A percentile compares a stretch with the other conserved stretches of the same genome.
phyloP scores from a whole-genome alignment of 805 yeast species.

The Zygoascus biomembranicola region DNA sequence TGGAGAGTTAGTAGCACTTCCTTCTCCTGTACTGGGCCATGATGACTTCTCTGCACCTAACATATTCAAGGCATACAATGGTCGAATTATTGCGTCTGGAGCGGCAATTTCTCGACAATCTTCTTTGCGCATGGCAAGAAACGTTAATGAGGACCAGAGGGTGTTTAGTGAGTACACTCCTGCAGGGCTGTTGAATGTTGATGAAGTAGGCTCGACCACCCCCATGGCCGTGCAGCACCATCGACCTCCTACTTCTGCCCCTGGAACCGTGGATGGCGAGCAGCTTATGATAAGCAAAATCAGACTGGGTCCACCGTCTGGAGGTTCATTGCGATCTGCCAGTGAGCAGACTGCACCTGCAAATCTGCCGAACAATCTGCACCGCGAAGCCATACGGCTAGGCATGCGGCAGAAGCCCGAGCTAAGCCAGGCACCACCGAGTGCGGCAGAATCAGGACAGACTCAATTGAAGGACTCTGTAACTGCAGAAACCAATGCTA shows the following conservation, averaged over 20 bases:
- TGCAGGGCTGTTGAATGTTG: neutral
- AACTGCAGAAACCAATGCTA: neutral
- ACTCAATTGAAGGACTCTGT: neutral
- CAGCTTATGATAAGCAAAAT: neutral
- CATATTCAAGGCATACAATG: slow-evolving; percentile 10
- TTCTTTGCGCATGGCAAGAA: slow-evolving; percentile 8
- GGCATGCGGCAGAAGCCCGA: neutral
- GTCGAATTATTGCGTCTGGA: slow-evolving; percentile 10
- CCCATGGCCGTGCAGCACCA: neutral
- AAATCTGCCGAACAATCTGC: neutral
- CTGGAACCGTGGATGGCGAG: neutral
- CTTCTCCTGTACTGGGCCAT: slow-evolving; percentile 11
- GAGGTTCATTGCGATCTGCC: neutral
- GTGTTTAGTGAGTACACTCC: slow-evolving; percentile 11
- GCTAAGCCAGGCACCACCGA: neutral
- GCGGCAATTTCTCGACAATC: slow-evolving; percentile 12
- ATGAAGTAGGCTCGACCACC: neutral
- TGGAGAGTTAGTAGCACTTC: slow-evolving; percentile 10
- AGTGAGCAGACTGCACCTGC: neutral
- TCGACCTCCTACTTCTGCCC: neutral
- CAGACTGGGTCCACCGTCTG: neutral
- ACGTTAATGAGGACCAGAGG: slow-evolving; percentile 1
- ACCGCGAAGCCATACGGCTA: neutral
- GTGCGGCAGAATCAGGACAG: neutral
- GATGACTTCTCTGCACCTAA: slow-evolving; percentile 1